These are phyloP conservation scores for Sordariomycetes sp. DNA, from an alignment of 2,329 filamentous ascomycete species.

Conservation along the genomic window DNA sequence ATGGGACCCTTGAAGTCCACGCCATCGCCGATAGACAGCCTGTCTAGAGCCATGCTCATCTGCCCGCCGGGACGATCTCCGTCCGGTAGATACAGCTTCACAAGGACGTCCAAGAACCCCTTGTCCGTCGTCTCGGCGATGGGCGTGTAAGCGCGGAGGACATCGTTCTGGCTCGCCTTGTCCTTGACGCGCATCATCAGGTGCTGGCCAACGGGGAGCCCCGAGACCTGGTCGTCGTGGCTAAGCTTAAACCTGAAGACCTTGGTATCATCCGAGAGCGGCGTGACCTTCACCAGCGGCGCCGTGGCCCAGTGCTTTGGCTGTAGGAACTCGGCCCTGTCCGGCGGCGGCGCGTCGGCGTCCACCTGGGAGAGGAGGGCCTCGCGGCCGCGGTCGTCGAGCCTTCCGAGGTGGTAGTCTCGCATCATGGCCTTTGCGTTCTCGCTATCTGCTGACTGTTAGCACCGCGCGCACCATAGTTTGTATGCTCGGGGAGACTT, in stretches of 20 bases:
- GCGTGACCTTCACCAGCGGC: constrained; percentile 55
- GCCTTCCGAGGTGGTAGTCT: constrained; percentile 70
- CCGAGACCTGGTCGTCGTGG: constrained; percentile 57
- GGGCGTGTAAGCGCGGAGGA: constrained; percentile 83
- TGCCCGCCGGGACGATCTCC: constrained; percentile 45
- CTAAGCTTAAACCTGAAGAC: constrained; percentile 76
- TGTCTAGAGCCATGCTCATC: constrained; percentile 64
- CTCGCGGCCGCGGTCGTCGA: constrained; percentile 42
- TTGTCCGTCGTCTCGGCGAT: constrained; percentile 51
- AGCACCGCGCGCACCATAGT: not conserved
- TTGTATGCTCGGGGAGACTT: not conserved
- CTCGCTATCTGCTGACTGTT: constrained; percentile 50
- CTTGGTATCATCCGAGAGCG: constrained; percentile 65
- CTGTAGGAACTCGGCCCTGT: constrained; percentile 55
- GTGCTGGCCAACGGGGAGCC: constrained; percentile 77
- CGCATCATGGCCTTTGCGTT: constrained; percentile 88
- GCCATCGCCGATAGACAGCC: constrained; percentile 49
- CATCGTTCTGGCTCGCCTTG: constrained; percentile 55
- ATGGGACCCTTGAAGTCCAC: constrained; percentile 85
- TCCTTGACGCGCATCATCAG: constrained; percentile 74
- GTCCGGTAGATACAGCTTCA: constrained; percentile 68
- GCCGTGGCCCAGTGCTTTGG: constrained; percentile 64
- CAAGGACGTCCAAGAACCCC: constrained; percentile 62
- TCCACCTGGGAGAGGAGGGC: constrained; percentile 34
- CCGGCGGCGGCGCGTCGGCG: constrained; percentile 17